Evolutionary conservation across 2,329 filamentous ascomycete genomes (phyloP).

Genomic region (Furcasterigmium furcatum): DNA sequence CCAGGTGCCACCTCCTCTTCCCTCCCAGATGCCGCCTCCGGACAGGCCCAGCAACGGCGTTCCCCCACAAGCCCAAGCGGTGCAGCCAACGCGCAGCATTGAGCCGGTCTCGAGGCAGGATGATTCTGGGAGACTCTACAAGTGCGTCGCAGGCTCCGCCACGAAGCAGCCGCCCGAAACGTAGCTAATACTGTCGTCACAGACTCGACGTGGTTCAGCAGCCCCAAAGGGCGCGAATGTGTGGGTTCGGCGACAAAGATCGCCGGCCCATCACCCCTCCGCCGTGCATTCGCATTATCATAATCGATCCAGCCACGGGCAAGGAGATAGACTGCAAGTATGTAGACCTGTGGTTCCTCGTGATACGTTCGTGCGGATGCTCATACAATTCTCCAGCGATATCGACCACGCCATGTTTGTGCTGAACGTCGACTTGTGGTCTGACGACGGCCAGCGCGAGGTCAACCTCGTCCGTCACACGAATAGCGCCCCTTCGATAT

Average conservation of each 20-base stretch:
- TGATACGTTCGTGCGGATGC: not conserved
- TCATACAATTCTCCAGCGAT: constrained; percentile 46
- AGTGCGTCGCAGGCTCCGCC: not conserved
- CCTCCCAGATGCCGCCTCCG: constrained; percentile 5
- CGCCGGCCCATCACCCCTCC: constrained; percentile 93
- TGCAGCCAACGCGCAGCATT: constrained; percentile 2
- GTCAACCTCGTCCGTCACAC: constrained; percentile 64
- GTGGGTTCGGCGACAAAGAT: constrained; percentile 98
- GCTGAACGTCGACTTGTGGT: constrained; percentile 66
- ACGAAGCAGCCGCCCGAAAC: not conserved
- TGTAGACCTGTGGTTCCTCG: constrained; percentile 23
- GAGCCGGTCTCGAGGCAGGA: constrained; percentile 3
- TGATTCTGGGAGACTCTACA: constrained; percentile 1
- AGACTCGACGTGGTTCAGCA: constrained; percentile 84
- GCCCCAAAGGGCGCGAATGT: constrained; percentile 92
- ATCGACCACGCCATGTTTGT: constrained; percentile 51
- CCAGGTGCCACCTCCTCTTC: not conserved
- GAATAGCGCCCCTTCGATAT: constrained; percentile 72
- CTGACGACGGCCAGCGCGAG: constrained; percentile 61
- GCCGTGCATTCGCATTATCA: constrained; percentile 81
- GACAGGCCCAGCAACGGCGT: constrained; percentile 9
- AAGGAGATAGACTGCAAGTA: constrained; percentile 84
- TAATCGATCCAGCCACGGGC: constrained; percentile 70
- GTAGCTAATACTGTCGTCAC: not conserved
- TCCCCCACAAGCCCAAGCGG: constrained; percentile 2